phyloP scores from a whole-genome alignment of 352 stramenopile species.

The Phytopythium litorale region DNA sequence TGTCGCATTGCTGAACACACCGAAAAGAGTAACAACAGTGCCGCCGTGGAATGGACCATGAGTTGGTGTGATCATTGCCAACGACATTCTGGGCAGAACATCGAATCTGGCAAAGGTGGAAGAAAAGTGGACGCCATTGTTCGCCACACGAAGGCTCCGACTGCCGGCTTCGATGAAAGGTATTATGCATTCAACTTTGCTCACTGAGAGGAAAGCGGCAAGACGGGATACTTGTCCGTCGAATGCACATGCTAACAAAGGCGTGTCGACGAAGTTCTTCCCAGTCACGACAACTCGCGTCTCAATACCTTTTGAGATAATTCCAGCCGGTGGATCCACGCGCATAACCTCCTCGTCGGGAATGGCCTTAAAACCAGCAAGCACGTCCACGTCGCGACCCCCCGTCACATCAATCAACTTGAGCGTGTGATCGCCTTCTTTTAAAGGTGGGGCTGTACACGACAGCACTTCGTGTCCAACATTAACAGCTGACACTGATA shows the following conservation, averaged over 20 bases:
- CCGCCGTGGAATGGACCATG: slow-evolving; percentile 29
- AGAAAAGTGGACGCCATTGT: slow-evolving; percentile 57
- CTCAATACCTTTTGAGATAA: slow-evolving; percentile 13
- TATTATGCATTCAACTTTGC: slow-evolving; percentile 46
- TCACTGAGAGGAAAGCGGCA: slow-evolving; percentile 37
- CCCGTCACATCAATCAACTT: slow-evolving; percentile 22
- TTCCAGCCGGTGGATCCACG: slow-evolving; percentile 23
- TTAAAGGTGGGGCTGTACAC: slow-evolving; percentile 27
- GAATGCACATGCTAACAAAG: slow-evolving; percentile 39
- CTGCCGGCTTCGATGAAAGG: slow-evolving; percentile 38
- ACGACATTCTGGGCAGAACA: slow-evolving; percentile 31
- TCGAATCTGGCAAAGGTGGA: slow-evolving; percentile 17
- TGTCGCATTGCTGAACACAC: slow-evolving; percentile 30
- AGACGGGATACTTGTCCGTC: slow-evolving; percentile 20
- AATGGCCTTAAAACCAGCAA: slow-evolving; percentile 31
- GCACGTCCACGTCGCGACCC: slow-evolving; percentile 18
- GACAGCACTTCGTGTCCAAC: neutral
- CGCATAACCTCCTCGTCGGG: slow-evolving; percentile 23
- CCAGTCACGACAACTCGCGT: slow-evolving; percentile 32
- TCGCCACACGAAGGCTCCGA: slow-evolving; percentile 41
- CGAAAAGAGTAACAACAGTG: slow-evolving; percentile 29
- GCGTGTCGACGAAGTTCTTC: slow-evolving; percentile 48
- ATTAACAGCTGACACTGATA: neutral
- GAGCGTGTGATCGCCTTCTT: slow-evolving; percentile 22
- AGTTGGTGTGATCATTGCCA: slow-evolving; percentile 25